Evolutionary conservation across 2,329 filamentous ascomycete genomes (phyloP), one percentile per base, ranked within the genome.

Genomic region (Orbilia blumenaviensis): DNA sequence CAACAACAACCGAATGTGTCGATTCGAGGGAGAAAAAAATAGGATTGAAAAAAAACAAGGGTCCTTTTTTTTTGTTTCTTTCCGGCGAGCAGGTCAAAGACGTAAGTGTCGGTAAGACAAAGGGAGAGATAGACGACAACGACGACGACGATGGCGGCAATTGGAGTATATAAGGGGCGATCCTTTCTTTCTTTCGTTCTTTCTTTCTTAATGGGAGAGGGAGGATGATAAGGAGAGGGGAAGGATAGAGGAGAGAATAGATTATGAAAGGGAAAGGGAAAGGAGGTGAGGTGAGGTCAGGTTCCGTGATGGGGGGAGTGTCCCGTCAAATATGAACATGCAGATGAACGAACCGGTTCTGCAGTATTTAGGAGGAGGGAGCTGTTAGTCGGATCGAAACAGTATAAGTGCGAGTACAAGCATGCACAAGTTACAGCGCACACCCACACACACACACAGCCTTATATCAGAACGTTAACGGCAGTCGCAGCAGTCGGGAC

Each of bases 1-100:
- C 69, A 46, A 74, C 69, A 66, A 56, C 69, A 74, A 74, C 42
- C 44, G 54, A 74, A 66, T 74, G 69, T 27, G 69, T 74, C 69
- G 52, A 66, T 48, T 66, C 50, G 2, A 61, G 63, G 34, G 21
- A 58, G 8, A 36, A 23, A 18, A 18, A 16, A 27, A 18, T 10
- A 44, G 3, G 1, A 34, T 36, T 18, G 10, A 18, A 38, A 38
- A 38, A 6, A 38, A 38, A 14, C 3, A 14, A 38, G 36, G 12
- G 36, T 3, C 36, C 5, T 7, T 38, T 34, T 5, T 34, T 5
- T 34, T 34, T 34, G 5, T 34, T 34, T n/a, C n/a, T n/a, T n/a
- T n/a, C n/a, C n/a, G n/a, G n/a, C n/a, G n/a, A n/a, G n/a, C n/a
- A n/a, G n/a, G n/a, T n/a, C n/a, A n/a, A n/a, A n/a, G n/a, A n/a